Base-by-base conservation (phyloP, 106 monocot genomes). In the Ottelia alismoides region DNA sequence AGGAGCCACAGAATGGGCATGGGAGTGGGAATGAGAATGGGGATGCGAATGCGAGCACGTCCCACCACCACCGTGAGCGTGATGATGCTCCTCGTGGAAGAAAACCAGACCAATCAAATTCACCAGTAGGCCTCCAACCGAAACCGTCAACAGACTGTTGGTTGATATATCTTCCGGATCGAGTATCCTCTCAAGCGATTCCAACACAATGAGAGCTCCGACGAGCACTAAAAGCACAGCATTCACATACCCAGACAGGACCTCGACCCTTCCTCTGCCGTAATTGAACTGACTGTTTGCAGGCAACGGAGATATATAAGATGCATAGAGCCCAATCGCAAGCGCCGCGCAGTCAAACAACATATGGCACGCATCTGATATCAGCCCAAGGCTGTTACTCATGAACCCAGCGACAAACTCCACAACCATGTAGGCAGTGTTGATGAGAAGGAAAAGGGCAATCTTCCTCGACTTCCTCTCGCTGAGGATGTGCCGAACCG, bases 51-150 rank as follows among this genome's bases (percentile, higher is more conserved):
- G 89, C 54, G 82, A 80, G 57, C 89, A 88, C 0, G 69, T 26
- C 44, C 79, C 66, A 56, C 62, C 53, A 1, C 78, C 93, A 28
- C 89, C 89, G 77, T 98, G 98, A 12, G 82, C 90, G 77, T 82
- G 98, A 70, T 98, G 98, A 78, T 98, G 98, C 70, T 98, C 98
- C 65, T 98, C 98, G 55, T 98, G 98, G 56, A 98, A 98, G 66
- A 98, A 98, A 28, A 90, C 46, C 58, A 90, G 62, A 31, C 96
- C 98, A 16, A 98, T 66, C 22, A 90, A 35, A 77, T 98, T 98
- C 43, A 98, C 98, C 49, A 82, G 10, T 20, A 98, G 74, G 2
- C 98, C 98, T 6, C 98, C 98, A 62, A 98, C 32, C 1, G 98
- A 98, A 63, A 98, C 98, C 62, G 74, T 49, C 59, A 98, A 77